Base-by-base conservation (phyloP, 2,329 filamentous ascomycete species). In the Scleromitrula shiraiana region DNA sequence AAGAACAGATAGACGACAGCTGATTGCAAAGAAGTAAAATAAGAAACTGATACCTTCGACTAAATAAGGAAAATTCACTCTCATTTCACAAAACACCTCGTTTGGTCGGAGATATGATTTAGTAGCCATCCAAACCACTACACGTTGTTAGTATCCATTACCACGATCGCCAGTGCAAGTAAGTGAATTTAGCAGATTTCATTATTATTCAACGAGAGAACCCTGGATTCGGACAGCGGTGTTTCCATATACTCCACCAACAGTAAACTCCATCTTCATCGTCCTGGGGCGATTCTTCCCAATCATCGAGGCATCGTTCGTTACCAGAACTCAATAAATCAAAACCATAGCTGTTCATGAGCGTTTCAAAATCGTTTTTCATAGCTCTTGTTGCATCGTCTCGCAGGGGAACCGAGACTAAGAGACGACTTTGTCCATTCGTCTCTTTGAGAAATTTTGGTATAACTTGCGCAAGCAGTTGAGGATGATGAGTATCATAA, bases 401-500 rank as follows among this genome's bases (percentile, higher is more conserved):
- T 30, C 93, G 75, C 46, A 88, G 71, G 0, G 91, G 91, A 36
- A 94, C 79, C 69, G 95, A 91, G 37, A 93, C 70, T 9, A 96
- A 72, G 1, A 84, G 83, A 29, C 85, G 75, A 2, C 87, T 78
- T 4, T 47, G 24, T 0, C 64, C 48, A 3, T 70, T 71, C 17
- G 12, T 10, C 12, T 70, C 66, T 7, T 74, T 74, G 9, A 96
- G 71, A 67, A 89, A 88, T 32, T 75, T 68, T 8, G 73, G 67
- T 37, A 97, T 81, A 12, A 86, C 82, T 12, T 80, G 72, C 0
- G 82, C 80, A 19, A 97, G 75, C 59, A 93, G 77, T 3, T 65
- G 67, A 0, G 91, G 88, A 61, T 97, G 93, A 4, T 85, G 76
- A 41, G 89, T 76, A 38, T 90, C 88, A 66, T 97, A 97, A 17